phyloP scores from a whole-genome alignment of 257 asterid species.

The Primulina tabacum region DNA sequence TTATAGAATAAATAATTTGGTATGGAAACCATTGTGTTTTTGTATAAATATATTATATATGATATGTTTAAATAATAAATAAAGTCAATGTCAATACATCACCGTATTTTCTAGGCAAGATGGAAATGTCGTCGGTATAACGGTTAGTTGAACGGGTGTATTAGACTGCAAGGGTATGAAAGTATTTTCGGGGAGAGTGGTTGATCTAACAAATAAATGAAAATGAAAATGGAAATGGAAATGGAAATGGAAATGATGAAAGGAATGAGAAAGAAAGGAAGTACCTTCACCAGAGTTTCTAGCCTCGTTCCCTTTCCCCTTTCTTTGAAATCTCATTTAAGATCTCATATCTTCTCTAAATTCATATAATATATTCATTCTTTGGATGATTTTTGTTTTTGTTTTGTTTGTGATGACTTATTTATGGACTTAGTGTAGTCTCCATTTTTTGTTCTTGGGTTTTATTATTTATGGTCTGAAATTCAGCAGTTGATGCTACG shows the following conservation, averaged over 20 bases:
- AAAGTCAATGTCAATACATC: neutral
- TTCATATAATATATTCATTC: neutral
- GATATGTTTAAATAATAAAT: neutral
- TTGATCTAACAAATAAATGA: conserved; percentile 26
- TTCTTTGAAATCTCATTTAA: conserved; percentile 26
- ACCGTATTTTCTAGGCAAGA: neutral
- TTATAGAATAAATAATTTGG: no score
- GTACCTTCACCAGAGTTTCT: conserved; percentile 31
- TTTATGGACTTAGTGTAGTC: conserved; percentile 3
- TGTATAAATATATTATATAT: no score
- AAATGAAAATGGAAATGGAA: no score
- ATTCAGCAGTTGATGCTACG: conserved; percentile 7
- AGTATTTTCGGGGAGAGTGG: neutral
- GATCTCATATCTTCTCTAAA: conserved; percentile 19
- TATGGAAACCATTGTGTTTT: no score
- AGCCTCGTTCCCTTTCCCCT: conserved; percentile 23
- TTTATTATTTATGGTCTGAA: neutral
- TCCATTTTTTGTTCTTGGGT: neutral
- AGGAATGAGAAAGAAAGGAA: conserved; percentile 4
- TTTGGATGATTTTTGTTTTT: neutral
- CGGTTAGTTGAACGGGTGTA: conserved; percentile 42
- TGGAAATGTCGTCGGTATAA: conserved; percentile 23
- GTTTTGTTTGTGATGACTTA: neutral
- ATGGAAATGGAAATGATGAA: no score
- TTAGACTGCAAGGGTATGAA: neutral